Evolutionary conservation across 2,329 filamentous ascomycete genomes (phyloP).

Genomic region (Ambrosiella cleistominuta): DNA sequence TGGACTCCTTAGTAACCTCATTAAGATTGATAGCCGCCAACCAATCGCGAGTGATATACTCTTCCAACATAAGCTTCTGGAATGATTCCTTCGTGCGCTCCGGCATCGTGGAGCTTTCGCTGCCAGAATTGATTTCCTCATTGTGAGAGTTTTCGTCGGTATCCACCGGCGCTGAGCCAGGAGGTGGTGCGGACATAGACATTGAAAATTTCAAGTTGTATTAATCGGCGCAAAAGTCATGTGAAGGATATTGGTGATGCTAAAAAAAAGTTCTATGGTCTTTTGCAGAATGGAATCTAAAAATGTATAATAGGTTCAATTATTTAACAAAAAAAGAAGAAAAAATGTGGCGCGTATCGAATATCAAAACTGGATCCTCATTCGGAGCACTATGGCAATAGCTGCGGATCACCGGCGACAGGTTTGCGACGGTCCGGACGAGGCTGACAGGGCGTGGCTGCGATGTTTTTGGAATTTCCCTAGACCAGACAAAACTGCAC

Average conservation of each 20-base stretch:
- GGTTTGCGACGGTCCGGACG: conserved; percentile 15
- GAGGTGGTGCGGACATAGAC: conserved; percentile 2
- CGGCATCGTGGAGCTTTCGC: conserved; percentile 19
- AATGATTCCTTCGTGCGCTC: conserved; percentile 40
- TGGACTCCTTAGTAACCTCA: conserved; percentile 33
- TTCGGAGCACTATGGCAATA: conserved; percentile 15
- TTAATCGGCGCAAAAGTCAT: background rate
- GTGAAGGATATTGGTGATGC: background rate
- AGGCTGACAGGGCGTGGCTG: conserved; percentile 9
- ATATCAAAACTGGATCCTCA: conserved; percentile 17
- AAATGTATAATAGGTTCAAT: background rate
- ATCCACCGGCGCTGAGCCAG: background rate
- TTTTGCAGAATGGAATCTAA: background rate
- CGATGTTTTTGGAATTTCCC: background rate
- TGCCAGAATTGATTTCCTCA: conserved; percentile 19
- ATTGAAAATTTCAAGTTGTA: background rate
- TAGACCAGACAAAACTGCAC: background rate
- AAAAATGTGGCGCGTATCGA: conserved; percentile 3
- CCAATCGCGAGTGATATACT: conserved; percentile 35
- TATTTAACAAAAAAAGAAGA: background rate
- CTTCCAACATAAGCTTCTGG: conserved; percentile 34
- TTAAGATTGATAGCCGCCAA: conserved; percentile 35
- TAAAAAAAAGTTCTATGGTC: background rate
- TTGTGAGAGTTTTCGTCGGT: background rate
- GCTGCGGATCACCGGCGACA: conserved; percentile 29